Conservation (phyloP, 108 stramenopile species). For the Cyclotella cryptica region DNA sequence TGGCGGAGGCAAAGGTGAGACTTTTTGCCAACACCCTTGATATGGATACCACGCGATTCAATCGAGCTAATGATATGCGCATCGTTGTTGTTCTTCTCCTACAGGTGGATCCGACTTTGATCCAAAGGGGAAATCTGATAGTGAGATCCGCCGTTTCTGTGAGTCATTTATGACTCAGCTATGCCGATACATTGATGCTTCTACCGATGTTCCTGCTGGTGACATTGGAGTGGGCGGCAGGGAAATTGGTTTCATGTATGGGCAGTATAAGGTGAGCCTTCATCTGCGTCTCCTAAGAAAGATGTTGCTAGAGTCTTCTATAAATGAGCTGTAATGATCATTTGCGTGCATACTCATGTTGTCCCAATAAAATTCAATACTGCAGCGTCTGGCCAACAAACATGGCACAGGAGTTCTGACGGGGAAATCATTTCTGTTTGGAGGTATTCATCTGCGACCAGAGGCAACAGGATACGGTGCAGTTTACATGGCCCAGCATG, state of each 20-base stretch:
- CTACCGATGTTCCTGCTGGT: constrained; percentile 86
- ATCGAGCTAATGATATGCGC: not conserved
- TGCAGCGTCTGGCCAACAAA: constrained; percentile 57
- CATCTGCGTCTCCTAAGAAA: not conserved
- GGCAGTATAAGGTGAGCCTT: constrained; percentile 68
- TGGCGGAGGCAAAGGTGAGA: constrained; percentile 49
- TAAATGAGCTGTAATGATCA: not conserved
- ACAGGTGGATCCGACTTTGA: constrained; percentile 83
- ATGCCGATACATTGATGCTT: constrained; percentile 68
- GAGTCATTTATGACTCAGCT: constrained; percentile 84
- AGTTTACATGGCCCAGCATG: constrained; percentile 77
- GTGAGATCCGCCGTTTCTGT: constrained; percentile 81
- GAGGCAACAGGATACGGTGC: constrained; percentile 84
- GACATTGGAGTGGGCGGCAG: constrained; percentile 88
- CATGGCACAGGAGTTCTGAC: constrained; percentile 81
- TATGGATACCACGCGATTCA: not conserved
- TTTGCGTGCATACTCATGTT: no score
- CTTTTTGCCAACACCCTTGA: not conserved
- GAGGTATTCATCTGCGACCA: constrained; percentile 72
- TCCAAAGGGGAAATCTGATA: constrained; percentile 83
- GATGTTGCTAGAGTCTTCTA: not conserved
- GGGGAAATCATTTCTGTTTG: constrained; percentile 71
- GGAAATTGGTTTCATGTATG: constrained; percentile 87
- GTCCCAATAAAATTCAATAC: not conserved
- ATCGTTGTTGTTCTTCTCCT: not conserved